These are phyloP conservation scores for Cutaneotrichosporon mucoides DNA, from an alignment of 1,284 basidiomycete genomes.

Conservation along the genomic window DNA sequence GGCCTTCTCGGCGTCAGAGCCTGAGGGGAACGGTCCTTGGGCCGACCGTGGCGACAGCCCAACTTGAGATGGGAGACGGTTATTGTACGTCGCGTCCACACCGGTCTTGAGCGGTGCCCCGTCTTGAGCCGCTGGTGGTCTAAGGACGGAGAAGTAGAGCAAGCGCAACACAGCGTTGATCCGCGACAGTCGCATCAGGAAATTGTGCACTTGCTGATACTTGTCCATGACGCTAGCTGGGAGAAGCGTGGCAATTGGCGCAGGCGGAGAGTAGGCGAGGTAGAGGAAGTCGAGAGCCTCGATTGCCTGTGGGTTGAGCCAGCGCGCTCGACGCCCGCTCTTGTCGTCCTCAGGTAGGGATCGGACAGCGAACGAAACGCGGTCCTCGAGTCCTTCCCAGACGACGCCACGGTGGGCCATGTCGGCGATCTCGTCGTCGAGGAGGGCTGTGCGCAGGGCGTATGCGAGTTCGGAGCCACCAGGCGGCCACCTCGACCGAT, in stretches of 20 bases:
- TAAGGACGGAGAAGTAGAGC: constrained; percentile 55
- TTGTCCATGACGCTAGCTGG: constrained; percentile 67
- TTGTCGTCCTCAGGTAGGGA: constrained; percentile 59
- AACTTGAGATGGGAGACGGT: constrained; percentile 7
- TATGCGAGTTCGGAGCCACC: constrained; percentile 76
- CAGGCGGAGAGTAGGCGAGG: constrained; percentile 76
- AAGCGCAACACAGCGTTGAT: constrained; percentile 67
- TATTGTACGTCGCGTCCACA: constrained; percentile 21
- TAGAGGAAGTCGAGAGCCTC: constrained; percentile 82
- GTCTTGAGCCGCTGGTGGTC: neutral
- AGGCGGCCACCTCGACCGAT: constrained; percentile 72
- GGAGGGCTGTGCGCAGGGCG: constrained; percentile 56
- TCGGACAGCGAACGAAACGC: constrained; percentile 74
- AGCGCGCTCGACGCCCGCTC: constrained; percentile 57
- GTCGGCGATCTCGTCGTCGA: constrained; percentile 25
- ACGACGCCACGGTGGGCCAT: constrained; percentile 33
- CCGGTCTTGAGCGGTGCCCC: constrained; percentile 23
- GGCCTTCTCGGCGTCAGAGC: constrained; percentile 55
- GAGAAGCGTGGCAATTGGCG: constrained; percentile 65
- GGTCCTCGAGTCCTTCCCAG: constrained; percentile 63
- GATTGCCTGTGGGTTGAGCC: constrained; percentile 62
- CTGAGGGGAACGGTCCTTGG: constrained; percentile 54
- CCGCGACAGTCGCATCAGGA: constrained; percentile 69
- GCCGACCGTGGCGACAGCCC: constrained; percentile 8
- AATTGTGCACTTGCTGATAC: constrained; percentile 74